Percentiles rank a stretch among this genome's conserved stretches.
Conservation (phyloP, 2,329 filamentous ascomycete genomes). For the Xylariaceae sp. region DNA sequence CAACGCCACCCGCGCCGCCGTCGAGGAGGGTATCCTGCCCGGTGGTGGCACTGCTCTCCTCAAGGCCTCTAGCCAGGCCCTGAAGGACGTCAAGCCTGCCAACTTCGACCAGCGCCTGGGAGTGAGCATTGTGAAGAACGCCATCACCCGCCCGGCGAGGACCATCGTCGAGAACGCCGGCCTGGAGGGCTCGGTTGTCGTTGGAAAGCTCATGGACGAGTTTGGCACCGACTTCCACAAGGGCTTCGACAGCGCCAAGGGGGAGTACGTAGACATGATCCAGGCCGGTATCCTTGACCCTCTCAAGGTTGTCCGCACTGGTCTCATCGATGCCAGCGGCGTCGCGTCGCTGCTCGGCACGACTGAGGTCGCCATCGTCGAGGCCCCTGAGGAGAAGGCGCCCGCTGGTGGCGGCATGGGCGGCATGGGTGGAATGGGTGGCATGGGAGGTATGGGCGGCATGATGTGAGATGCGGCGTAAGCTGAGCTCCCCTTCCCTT, state of each 20-base stretch:
- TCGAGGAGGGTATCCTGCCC: conserved; percentile 98
- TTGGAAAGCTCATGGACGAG: conserved; percentile 97
- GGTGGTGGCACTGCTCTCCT: conserved; percentile 97
- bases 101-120: conserved; percentile 99
- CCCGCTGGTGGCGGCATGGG: conserved; percentile 54
- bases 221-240: conserved; percentile 91
- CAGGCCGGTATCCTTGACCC: conserved; percentile 92
- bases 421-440: conserved; percentile 51
- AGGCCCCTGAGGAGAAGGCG: conserved; percentile 90
- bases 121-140: conserved; percentile 94
- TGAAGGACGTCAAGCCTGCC: conserved; percentile 71
- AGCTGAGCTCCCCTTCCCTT: conserved; percentile 19
- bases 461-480: conserved; percentile 46
- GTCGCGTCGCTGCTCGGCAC: conserved; percentile 96
- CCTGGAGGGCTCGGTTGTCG: conserved; percentile 87
- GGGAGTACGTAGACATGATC: conserved; percentile 99
- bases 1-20: conserved; percentile 94
- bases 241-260: conserved; percentile 93
- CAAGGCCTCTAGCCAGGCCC: conserved; percentile 89
- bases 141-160: conserved; percentile 89
- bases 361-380: conserved; percentile 95
- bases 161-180: conserved; percentile 98
- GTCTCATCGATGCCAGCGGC: conserved; percentile 87
- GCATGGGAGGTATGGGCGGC: conserved; percentile 44
- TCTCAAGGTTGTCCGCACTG: conserved; percentile 98